Evolutionary conservation across 2,329 filamentous ascomycete genomes (phyloP).

Genomic region (Aspergillus chevalieri): DNA sequence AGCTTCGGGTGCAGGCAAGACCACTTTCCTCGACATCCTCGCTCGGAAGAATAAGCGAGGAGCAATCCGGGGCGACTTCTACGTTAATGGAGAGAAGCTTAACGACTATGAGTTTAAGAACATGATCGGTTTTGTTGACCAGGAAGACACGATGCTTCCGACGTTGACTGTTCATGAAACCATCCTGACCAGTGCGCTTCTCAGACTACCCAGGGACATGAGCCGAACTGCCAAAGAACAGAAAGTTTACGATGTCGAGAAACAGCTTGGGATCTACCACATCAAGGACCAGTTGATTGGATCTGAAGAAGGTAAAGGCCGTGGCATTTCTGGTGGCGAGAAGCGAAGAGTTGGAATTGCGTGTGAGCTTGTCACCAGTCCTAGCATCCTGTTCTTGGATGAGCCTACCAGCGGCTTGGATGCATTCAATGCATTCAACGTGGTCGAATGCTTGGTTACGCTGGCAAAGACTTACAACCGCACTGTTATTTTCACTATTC

Average conservation of each 20-base stretch:
- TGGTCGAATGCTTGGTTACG: conserved; percentile 90
- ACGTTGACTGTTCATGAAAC: conserved; percentile 97
- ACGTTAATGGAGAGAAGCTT: conserved; percentile 88
- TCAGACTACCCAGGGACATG: conserved; percentile 92
- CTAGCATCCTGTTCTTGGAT: conserved; percentile 93
- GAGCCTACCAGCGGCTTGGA: conserved; percentile 95
- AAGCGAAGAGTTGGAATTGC: conserved; percentile 95
- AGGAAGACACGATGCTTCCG: conserved; percentile 94
- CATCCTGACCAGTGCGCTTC: conserved; percentile 84
- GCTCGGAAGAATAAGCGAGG: conserved; percentile 96
- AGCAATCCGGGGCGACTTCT: conserved; percentile 69
- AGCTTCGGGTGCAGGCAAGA: conserved; percentile 94
- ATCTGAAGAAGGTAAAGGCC: conserved; percentile 87
- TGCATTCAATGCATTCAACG: conserved; percentile 96
- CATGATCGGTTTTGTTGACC: conserved; percentile 94
- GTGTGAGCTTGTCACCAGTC: conserved; percentile 94
- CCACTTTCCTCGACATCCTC: conserved; percentile 91
- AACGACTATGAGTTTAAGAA: conserved; percentile 77
- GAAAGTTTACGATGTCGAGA: conserved; percentile 85
- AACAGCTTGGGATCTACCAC: conserved; percentile 86
- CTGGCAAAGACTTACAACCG: conserved; percentile 94
- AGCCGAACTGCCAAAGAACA: conserved; percentile 80
- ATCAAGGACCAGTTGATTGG: conserved; percentile 95
- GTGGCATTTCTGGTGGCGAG: conserved; percentile 94
- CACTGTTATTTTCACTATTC: conserved; percentile 96